phyloP scores from a whole-genome alignment of 2,329 filamentous ascomycete species.

The Scytalidium sp. region DNA sequence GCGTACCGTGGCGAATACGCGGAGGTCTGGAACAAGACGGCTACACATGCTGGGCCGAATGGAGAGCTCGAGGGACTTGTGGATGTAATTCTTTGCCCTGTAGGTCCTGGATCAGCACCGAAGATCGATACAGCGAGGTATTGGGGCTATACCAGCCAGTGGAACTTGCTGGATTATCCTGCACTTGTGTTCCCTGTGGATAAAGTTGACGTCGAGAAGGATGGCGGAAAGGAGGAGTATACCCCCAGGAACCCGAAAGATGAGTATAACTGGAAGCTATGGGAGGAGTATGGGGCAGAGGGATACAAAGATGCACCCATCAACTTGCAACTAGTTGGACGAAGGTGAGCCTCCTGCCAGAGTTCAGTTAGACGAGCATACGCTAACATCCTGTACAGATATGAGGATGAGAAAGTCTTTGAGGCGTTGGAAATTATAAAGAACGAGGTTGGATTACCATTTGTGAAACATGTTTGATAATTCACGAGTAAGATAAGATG shows the following conservation, averaged over 20 bases:
- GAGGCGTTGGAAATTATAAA: constrained; percentile 30
- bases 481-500: no score
- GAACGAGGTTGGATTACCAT: constrained; percentile 29
- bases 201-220: constrained; percentile 27
- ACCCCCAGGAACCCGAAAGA: constrained; percentile 29
- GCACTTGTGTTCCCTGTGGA: constrained; percentile 57
- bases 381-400: constrained; percentile 15
- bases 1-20: constrained; percentile 23
- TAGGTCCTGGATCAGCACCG: constrained; percentile 52
- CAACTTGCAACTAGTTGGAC: constrained; percentile 36
- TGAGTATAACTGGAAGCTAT: constrained; percentile 28
- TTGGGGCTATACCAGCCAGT: constrained; percentile 66
- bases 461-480: constrained; percentile 21
- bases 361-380: no score
- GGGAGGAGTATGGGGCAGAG: constrained; percentile 31
- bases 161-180: constrained; percentile 69
- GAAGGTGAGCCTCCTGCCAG: constrained; percentile 6
- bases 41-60: constrained; percentile 25
- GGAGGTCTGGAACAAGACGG: constrained; percentile 22
- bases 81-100: constrained; percentile 62
- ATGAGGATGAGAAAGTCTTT: constrained; percentile 35
- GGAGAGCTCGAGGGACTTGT: constrained; percentile 32
- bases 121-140: constrained; percentile 45
- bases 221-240: constrained; percentile 22
- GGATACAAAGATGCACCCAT: constrained; percentile 38